Conservation (phyloP, 495 filamentous ascomycete genomes). For the Penicillium canescens region DNA sequence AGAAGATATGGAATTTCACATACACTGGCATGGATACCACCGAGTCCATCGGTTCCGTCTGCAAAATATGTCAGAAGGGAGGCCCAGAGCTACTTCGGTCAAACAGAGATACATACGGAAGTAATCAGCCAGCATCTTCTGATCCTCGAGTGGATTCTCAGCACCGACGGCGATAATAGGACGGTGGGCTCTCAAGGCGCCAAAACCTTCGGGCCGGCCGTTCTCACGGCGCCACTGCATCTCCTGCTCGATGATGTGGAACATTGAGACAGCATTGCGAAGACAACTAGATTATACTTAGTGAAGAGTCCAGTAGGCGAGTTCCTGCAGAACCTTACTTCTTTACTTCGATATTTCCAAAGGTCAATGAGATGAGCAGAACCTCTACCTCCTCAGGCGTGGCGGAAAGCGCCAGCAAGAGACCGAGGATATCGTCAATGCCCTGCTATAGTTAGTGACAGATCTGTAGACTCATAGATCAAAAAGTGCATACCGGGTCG, state of each 20-base stretch:
- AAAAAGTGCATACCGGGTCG: conserved; percentile 61
- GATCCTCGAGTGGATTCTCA: conserved; percentile 79
- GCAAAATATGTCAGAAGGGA: conserved; percentile 13
- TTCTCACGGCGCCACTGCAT: conserved; percentile 74
- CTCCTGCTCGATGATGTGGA: conserved; percentile 90
- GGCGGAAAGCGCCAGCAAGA: conserved; percentile 81
- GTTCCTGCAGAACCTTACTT: conserved; percentile 44
- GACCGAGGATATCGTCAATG: conserved; percentile 86
- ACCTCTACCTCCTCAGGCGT: conserved; percentile 85
- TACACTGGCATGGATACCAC: conserved; percentile 83
- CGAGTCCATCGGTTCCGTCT: conserved; percentile 92
- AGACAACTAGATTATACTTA: conserved; percentile 61
- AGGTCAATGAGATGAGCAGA: conserved; percentile 85
- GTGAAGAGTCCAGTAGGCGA: background rate
- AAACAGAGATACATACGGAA: conserved; percentile 65
- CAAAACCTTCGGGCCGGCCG: conserved; percentile 66
- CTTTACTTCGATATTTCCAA: conserved; percentile 86
- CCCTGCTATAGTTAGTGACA: conserved; percentile 46
- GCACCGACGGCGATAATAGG: conserved; percentile 87
- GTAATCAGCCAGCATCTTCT: conserved; percentile 81
- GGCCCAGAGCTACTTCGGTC: background rate
- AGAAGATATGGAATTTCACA: conserved; percentile 14
- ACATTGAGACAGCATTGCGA: conserved; percentile 86
- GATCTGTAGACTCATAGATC: background rate
- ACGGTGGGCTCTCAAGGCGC: conserved; percentile 63